Base-by-base conservation (phyloP, 116 monocot species). In the Trichopus zeylanicus region DNA sequence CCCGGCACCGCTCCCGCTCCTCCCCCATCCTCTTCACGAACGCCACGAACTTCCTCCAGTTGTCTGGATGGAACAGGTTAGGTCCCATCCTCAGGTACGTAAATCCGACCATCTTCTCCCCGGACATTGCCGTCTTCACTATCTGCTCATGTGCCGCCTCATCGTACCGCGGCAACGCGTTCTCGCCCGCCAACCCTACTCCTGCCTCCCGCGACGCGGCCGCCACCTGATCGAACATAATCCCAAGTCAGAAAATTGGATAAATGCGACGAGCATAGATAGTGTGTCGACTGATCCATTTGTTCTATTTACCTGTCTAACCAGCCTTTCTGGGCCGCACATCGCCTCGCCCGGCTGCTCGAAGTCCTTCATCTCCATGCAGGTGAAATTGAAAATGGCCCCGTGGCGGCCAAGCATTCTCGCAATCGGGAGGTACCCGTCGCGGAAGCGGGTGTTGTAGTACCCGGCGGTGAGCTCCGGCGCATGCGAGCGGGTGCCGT, bases 401-500 rank as follows among this genome's bases (percentile, higher is more conserved):
- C 86, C 83, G 63, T 89, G 76, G 0, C 76, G 77, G 21, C 53
- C 86, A 19, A 94, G 57, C 78, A 81, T 80, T 21, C 69, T 67
- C 4, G 94, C 94, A 31, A 89, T 81, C 3, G 89, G 81, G 26
- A 70, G 57, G 68, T 94, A 94, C 9, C 94, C 94, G 64, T 94
- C 78, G 30, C 72, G 82, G 37, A 60, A 53, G 7, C 79, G 62
- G 18, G 89, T 85, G 81, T 89, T 94, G 70, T 94, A 89, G 74
- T 86, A 94, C 15, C 94, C 94, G 0, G 94, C 94, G 0, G 94
- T 94, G 57, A 94, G 83, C 73, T 94, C 94, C 0, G 94, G 33
- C 0, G 86, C 78, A 57, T 94, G 94, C 6, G 83, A 86, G 0
- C 83, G 67, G 1, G 80, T 89, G 22, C 86, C 83, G 66, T 89